Conservation (phyloP, 2,329 filamentous ascomycete species). For the Microascus cirrosus region DNA sequence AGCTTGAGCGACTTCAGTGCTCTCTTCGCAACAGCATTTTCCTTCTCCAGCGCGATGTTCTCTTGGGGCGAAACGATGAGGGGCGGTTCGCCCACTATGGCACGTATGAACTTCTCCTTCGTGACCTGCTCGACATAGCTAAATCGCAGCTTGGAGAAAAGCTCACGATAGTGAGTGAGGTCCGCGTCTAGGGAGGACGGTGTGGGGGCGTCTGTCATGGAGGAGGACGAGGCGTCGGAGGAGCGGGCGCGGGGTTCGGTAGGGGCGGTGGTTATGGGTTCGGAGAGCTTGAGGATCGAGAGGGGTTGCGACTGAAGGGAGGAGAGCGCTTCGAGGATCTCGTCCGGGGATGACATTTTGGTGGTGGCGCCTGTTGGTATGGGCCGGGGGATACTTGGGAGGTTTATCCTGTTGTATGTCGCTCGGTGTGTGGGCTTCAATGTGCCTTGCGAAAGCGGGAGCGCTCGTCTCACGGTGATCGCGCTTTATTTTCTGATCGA, state of each 20-base stretch:
- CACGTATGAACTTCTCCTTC: conserved; percentile 93
- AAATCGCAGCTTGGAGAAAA: conserved; percentile 93
- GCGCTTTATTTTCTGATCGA: no score
- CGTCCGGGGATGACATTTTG: conserved; percentile 16
- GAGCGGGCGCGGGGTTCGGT: conserved; percentile 37
- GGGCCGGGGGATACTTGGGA: not conserved
- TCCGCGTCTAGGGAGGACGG: conserved; percentile 74
- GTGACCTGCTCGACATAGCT: conserved; percentile 97
- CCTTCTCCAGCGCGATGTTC: conserved; percentile 63
- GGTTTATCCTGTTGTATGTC: not conserved
- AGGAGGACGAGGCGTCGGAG: conserved; percentile 61
- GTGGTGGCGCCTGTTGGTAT: not conserved
- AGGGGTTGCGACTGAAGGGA: conserved; percentile 48
- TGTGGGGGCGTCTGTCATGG: conserved; percentile 52
- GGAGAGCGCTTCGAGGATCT: conserved; percentile 36
- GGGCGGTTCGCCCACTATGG: conserved; percentile 83
- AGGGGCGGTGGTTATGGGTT: conserved; percentile 41
- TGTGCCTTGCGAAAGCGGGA: not conserved
- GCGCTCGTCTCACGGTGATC: no score
- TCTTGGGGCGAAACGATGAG: conserved; percentile 73
- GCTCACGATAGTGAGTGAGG: conserved; percentile 80
- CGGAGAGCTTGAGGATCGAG: conserved; percentile 66
- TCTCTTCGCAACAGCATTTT: conserved; percentile 60
- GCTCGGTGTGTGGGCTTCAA: not conserved
- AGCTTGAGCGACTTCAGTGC: conserved; percentile 69